Conservation (phyloP, 768 basidiomycete genomes). For the Auriscalpium microsporum region DNA sequence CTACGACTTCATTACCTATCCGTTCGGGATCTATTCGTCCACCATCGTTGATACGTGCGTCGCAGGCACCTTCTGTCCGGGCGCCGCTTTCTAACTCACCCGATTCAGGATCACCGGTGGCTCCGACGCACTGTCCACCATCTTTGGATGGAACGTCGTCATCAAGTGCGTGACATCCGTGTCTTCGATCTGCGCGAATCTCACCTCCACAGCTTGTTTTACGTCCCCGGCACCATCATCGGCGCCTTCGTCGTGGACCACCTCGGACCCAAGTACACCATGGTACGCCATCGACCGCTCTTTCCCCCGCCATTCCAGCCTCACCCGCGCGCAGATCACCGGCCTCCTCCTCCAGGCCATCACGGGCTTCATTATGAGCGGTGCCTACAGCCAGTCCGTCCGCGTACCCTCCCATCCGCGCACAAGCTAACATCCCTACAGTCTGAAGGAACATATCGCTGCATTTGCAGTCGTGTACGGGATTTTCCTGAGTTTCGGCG, state of each 20-base stretch:
- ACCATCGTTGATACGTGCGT: constrained; percentile 59
- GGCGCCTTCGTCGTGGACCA: constrained; percentile 74
- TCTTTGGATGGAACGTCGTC: constrained; percentile 81
- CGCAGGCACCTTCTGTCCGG: background rate
- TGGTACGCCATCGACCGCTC: constrained; percentile 34
- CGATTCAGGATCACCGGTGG: constrained; percentile 48
- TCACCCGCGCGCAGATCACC: constrained; percentile 38
- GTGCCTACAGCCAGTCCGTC: constrained; percentile 52
- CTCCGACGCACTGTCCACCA: constrained; percentile 40
- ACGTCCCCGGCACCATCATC: constrained; percentile 62
- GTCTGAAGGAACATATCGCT: constrained; percentile 56
- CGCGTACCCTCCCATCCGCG: background rate
- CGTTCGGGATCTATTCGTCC: constrained; percentile 80
- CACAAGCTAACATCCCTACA: constrained; percentile 11
- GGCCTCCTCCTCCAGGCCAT: constrained; percentile 63
- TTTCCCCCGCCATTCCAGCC: background rate
- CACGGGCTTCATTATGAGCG: constrained; percentile 87
- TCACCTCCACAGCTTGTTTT: constrained; percentile 39
- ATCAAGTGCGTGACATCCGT: constrained; percentile 50
- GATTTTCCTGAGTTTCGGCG: constrained; percentile 84
- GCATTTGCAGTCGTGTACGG: constrained; percentile 85
- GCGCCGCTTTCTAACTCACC: background rate
- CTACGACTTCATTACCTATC: constrained; percentile 70
- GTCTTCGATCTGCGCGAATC: constrained; percentile 26
- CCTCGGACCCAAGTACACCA: constrained; percentile 66